Evolutionary conservation across 768 basidiomycete species (phyloP).

Genomic region (Tulasnella sp.): DNA sequence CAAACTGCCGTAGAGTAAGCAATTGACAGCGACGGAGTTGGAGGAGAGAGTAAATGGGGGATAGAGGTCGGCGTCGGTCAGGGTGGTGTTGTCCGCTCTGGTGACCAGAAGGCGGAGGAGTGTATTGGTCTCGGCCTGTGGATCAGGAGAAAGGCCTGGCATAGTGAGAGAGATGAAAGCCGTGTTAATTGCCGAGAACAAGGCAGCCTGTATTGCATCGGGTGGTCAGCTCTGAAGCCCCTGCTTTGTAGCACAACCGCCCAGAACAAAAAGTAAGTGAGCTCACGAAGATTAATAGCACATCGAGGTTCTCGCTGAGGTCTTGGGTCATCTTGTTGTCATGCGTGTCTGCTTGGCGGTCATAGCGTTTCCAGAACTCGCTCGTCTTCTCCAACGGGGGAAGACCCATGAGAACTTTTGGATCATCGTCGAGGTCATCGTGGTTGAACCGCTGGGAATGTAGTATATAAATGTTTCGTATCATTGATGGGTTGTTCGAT

Average conservation of each 20-base stretch:
- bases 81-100: not conserved
- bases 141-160: not conserved
- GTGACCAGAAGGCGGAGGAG: not conserved
- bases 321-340: not conserved
- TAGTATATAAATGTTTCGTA: too few relatives aligned
- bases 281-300: slow-evolving; percentile 13
- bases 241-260: too few relatives aligned
- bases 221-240: too few relatives aligned
- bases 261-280: too few relatives aligned
- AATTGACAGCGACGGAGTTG: not conserved
- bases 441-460: too few relatives aligned
- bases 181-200: slow-evolving; percentile 14
- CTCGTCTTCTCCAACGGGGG: not conserved
- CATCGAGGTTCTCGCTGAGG: slow-evolving; percentile 3
- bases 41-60: not conserved
- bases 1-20: slow-evolving; percentile 5
- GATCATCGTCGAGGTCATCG: not conserved
- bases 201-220: not conserved
- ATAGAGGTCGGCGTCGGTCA: not conserved
- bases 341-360: not conserved
- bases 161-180: slow-evolving; percentile 1
- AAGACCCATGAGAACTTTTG: not conserved
- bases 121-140: not conserved
- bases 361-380: slow-evolving; percentile 15
- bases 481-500: too few relatives aligned